Evolutionary conservation across 2,329 filamentous ascomycete species (phyloP), one percentile per base, ranked within the genome.

Genomic region (Thielaviopsis euricoi): DNA sequence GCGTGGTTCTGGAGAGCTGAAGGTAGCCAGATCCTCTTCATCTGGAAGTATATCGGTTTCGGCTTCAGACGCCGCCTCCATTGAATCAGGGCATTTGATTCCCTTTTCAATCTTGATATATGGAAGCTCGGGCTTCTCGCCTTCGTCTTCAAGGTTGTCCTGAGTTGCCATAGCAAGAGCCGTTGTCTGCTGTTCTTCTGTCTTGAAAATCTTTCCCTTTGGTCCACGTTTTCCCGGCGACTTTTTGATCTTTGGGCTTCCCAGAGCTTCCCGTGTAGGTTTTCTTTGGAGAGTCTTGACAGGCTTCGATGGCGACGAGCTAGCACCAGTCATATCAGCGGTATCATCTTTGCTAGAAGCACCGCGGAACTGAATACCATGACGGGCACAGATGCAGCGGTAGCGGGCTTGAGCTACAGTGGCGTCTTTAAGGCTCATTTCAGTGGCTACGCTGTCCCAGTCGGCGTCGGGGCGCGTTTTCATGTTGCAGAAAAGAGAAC

Each of bases 401-500:
- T 40, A 54, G 37, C 29, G 21, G n/a, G 29, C 17, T 37, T 37
- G 43, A 3, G 51, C 43, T 7, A 26, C n/a, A n/a, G 15, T 23
- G 13, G 22, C 68, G 53, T 71, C 69, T 60, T 74, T 74, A 55
- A 74, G 67, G 2, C 66, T 66, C 15, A 71, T 62, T 9, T 64
- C 62, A 1, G 51, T 12, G 9, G 72, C 73, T 29, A 76, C 68
- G 1, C 65, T 63, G n/a, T 69, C 64, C 66, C 70, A 76, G 64
- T 76, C 65, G 37, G 72, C 67, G 10, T 72, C 68, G 5, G 69
- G 70, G 60, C 71, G 71, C 52, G 67, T 63, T 6, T 64, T 70
- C 69, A 73, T 71, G 64, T 72, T 69, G 63, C 71, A 67, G 60
- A 74, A 72, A 26, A 33, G 29, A 33, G 29, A 33, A 6, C 51